These are phyloP conservation scores for Pseudogymnoascus sp. DNA, from an alignment of 2,329 filamentous ascomycete genomes.

Conservation along the genomic window DNA sequence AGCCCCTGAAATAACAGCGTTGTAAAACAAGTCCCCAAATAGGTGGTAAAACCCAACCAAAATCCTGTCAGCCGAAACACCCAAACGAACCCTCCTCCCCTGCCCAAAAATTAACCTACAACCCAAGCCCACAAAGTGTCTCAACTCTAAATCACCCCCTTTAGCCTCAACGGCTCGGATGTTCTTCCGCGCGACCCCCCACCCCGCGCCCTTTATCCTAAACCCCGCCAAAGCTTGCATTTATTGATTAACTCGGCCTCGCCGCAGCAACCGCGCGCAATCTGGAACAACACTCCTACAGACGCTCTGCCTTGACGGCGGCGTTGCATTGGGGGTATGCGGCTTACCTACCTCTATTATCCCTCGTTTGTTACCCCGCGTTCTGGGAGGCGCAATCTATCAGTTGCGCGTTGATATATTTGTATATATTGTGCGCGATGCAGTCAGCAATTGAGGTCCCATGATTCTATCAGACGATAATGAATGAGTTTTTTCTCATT, in stretches of 20 bases:
- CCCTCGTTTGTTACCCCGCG: neutral
- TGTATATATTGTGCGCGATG: neutral
- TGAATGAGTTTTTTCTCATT: neutral
- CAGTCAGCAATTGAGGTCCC: slow-evolving; percentile 1
- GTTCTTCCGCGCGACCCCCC: neutral
- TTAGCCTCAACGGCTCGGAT: neutral
- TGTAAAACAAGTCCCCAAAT: neutral
- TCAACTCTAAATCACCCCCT: neutral
- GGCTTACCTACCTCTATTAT: neutral
- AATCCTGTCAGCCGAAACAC: neutral
- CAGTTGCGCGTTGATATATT: neutral
- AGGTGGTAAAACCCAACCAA: neutral
- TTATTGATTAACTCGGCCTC: neutral
- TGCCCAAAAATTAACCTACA: neutral
- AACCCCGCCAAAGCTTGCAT: slow-evolving; percentile 4
- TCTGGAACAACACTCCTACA: neutral
- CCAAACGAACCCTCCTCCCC: neutral
- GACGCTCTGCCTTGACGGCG: neutral
- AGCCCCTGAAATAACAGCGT: neutral
- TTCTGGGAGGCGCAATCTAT: neutral
- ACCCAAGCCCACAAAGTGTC: neutral
- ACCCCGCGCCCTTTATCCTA: neutral
- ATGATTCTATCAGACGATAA: slow-evolving; percentile 4
- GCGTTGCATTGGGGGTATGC: neutral
- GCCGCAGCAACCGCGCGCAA: neutral